phyloP scores from a whole-genome alignment of 2,329 filamentous ascomycete species.

The Phyllosticta citrichinensis region DNA sequence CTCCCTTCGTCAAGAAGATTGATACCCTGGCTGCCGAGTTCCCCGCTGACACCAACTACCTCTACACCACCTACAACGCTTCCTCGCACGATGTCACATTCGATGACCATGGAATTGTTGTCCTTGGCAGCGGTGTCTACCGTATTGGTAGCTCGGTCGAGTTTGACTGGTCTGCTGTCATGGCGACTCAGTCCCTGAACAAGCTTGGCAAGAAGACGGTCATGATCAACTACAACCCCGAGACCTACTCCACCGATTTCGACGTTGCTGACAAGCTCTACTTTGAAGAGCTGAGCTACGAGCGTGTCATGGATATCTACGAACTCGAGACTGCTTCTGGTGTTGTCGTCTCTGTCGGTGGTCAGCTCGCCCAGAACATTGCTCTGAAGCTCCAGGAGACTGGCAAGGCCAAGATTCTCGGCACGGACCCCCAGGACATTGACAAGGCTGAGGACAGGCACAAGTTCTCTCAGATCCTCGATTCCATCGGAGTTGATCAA shows the following conservation, averaged over 20 bases:
- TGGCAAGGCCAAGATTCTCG: slow-evolving; percentile 81
- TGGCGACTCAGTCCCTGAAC: slow-evolving; percentile 71
- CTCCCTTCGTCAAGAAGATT: slow-evolving; percentile 96
- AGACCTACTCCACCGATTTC: slow-evolving; percentile 75
- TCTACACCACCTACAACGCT: slow-evolving; percentile 97
- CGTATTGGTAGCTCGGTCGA: slow-evolving; percentile 95
- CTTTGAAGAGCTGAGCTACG: slow-evolving; percentile 94
- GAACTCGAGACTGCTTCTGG: slow-evolving; percentile 78
- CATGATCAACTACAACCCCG: slow-evolving; percentile 90
- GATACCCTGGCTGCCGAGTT: slow-evolving; percentile 96
- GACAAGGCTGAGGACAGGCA: slow-evolving; percentile 97
- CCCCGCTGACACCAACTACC: slow-evolving; percentile 87
- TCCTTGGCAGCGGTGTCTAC: slow-evolving; percentile 93
- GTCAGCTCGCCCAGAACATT: slow-evolving; percentile 95
- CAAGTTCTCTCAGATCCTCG: slow-evolving; percentile 95
- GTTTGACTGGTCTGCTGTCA: slow-evolving; percentile 97
- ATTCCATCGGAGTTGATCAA: slow-evolving; percentile 94
- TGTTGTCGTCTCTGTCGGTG: slow-evolving; percentile 91
- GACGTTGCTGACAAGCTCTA: slow-evolving; percentile 87
- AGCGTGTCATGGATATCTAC: slow-evolving; percentile 98
- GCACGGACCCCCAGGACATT: slow-evolving; percentile 87
- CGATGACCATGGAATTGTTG: slow-evolving; percentile 79
- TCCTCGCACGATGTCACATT: slow-evolving; percentile 88
- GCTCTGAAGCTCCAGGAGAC: slow-evolving; percentile 86
- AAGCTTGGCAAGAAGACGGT: slow-evolving; percentile 92